Percentiles rank a stretch among this genome's conserved stretches.
These are phyloP conservation scores for Saccharomyces paradoxus DNA, from an alignment of 805 yeast genomes.

Conservation along the genomic window DNA sequence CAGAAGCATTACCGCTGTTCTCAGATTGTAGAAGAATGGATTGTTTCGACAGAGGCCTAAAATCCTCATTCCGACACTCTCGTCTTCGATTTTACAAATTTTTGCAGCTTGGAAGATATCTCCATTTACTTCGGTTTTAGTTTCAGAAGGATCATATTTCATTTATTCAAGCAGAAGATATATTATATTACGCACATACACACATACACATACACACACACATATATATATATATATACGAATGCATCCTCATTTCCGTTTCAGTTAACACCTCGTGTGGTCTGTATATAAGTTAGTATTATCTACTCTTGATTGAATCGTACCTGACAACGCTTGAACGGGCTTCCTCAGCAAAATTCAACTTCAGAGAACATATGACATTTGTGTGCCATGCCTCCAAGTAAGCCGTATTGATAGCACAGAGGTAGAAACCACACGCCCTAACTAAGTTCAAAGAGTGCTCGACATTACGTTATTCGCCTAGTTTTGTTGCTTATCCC, in stretches of 20 bases:
- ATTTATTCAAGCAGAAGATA: background rate
- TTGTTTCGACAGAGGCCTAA: conserved; percentile 7
- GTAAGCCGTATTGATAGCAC: too few relatives aligned
- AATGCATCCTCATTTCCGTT: background rate
- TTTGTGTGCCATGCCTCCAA: too few relatives aligned
- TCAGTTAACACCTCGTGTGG: background rate
- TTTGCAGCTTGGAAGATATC: background rate
- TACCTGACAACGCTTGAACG: too few relatives aligned
- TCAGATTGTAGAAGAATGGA: conserved; percentile 14
- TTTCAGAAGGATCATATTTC: background rate
- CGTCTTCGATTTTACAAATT: background rate
- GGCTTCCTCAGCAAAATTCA: too few relatives aligned
- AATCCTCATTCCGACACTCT: background rate
- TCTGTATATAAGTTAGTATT: too few relatives aligned
- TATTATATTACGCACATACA: background rate
- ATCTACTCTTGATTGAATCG: too few relatives aligned
- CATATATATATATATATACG: background rate
- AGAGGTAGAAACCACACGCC: too few relatives aligned
- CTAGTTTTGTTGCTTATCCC: conserved; percentile 19
- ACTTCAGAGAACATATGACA: too few relatives aligned
- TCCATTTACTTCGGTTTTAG: background rate
- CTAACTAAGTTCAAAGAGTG: background rate
- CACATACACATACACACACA: too few relatives aligned
- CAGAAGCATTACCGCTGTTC: conserved; percentile 70
- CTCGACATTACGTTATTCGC: background rate